phyloP scores from a whole-genome alignment of 1,284 basidiomycete species.

The Omphalotus olearius region DNA sequence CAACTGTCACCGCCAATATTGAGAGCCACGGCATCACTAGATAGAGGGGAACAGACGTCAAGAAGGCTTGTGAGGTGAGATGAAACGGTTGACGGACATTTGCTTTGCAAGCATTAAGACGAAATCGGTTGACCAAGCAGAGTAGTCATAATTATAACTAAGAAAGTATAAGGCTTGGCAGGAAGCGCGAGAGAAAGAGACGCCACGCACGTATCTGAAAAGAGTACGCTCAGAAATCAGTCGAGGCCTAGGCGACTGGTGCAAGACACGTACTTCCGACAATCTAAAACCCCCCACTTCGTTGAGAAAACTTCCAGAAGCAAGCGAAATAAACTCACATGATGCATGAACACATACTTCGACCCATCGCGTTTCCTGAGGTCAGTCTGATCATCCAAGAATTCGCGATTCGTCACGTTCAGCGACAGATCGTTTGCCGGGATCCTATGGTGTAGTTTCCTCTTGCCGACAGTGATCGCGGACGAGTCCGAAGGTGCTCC shows the following conservation, averaged over 20 bases:
- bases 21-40: constrained; percentile 39
- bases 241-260: background rate
- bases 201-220: constrained; percentile 35
- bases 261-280: constrained; percentile 35
- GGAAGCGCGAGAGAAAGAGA: background rate
- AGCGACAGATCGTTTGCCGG: too few relatives aligned
- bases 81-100: constrained; percentile 26
- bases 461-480: background rate
- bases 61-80: background rate
- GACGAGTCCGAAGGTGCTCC: background rate
- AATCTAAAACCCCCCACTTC: constrained; percentile 26
- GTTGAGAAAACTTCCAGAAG: background rate
- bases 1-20: constrained; percentile 37
- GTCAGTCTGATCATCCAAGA: background rate
- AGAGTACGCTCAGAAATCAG: constrained; percentile 1
- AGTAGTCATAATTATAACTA: constrained; percentile 34
- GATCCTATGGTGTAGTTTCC: background rate
- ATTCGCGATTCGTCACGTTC: background rate
- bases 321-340: constrained; percentile 27
- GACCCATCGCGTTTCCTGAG: constrained; percentile 19
- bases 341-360: constrained; percentile 46
- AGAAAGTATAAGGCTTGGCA: background rate
- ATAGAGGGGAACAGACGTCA: background rate
- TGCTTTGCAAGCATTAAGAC: constrained; percentile 32
- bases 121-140: constrained; percentile 36